Evolutionary conservation across 768 basidiomycete species (phyloP).

Genomic region (Royoungia palumana): DNA sequence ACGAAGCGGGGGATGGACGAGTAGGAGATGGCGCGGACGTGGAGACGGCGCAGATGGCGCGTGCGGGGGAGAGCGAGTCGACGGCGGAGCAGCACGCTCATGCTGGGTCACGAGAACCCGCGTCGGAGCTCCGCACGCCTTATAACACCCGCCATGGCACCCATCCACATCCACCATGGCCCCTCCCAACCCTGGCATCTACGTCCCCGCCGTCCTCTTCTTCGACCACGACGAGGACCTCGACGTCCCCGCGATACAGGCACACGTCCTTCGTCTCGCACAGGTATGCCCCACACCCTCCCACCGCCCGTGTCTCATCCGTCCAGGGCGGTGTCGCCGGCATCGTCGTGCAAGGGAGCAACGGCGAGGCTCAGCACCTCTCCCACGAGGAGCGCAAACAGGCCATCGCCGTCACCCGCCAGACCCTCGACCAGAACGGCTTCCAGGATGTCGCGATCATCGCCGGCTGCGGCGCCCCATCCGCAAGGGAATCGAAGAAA

Average conservation of each 20-base stretch:
- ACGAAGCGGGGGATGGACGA: constrained; percentile 87
- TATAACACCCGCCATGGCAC: constrained; percentile 4
- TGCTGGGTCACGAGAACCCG: constrained; percentile 8
- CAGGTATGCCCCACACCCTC: constrained; percentile 39
- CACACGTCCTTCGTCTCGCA: constrained; percentile 73
- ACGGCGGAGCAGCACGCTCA: constrained; percentile 13
- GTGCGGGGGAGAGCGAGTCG: neutral
- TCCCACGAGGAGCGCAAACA: constrained; percentile 67
- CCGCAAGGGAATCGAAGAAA: constrained; percentile 69
- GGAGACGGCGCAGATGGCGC: constrained; percentile 50
- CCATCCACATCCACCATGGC: constrained; percentile 3
- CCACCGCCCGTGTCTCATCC: no score
- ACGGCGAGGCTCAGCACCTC: constrained; percentile 74
- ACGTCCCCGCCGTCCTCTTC: constrained; percentile 78
- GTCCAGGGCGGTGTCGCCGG: constrained; percentile 77
- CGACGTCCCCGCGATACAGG: constrained; percentile 61
- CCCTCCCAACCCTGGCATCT: constrained; percentile 59
- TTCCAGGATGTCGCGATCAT: constrained; percentile 66
- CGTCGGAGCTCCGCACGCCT: no score
- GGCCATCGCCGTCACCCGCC: constrained; percentile 60
- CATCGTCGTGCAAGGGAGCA: constrained; percentile 70
- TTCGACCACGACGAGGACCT: constrained; percentile 67
- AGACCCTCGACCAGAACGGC: constrained; percentile 70
- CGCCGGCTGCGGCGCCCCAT: constrained; percentile 82
- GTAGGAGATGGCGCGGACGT: constrained; percentile 78